These are phyloP conservation scores for Agrocybe chaxingu DNA, from an alignment of 768 basidiomycete genomes.

Conservation along the genomic window DNA sequence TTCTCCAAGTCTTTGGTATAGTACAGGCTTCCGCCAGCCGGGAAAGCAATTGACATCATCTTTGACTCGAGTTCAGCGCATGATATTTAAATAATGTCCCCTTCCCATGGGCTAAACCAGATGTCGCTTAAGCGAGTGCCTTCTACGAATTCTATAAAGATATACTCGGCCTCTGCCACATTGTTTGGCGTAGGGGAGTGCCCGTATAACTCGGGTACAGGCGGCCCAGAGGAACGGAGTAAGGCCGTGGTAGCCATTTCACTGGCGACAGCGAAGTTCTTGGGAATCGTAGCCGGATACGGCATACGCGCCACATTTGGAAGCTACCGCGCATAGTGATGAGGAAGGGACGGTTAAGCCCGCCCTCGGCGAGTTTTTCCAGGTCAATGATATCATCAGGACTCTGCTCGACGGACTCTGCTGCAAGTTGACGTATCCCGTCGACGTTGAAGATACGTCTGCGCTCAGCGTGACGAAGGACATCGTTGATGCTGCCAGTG, in stretches of 20 bases:
- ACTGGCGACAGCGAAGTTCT: constrained; percentile 37
- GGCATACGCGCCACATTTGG: constrained; percentile 41
- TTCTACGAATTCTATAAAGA: constrained; percentile 41
- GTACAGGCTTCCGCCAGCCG: constrained; percentile 51
- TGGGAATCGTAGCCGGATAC: constrained; percentile 32
- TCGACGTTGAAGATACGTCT: constrained; percentile 33
- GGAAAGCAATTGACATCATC: constrained; percentile 47
- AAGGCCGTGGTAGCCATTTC: constrained; percentile 45
- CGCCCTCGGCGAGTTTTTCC: constrained; percentile 44
- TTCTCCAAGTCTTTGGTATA: constrained; percentile 43
- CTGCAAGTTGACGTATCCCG: constrained; percentile 40
- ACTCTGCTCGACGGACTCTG: constrained; percentile 35
- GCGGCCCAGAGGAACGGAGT: constrained; percentile 34
- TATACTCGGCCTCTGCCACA: constrained; percentile 39
- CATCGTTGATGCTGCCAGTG: constrained; percentile 32
- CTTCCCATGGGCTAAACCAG: constrained; percentile 33
- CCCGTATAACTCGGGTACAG: constrained; percentile 37
- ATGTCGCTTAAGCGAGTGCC: constrained; percentile 36
- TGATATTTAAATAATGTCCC: constrained; percentile 36
- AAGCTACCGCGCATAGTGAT: constrained; percentile 33
- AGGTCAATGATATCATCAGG: constrained; percentile 33
- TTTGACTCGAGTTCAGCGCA: constrained; percentile 40
- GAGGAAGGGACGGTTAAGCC: constrained; percentile 37
- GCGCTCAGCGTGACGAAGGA: constrained; percentile 43
- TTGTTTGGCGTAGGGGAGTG: constrained; percentile 38